Conservation (phyloP, 2,329 filamentous ascomycete species). For the Clonostachys sp. region DNA sequence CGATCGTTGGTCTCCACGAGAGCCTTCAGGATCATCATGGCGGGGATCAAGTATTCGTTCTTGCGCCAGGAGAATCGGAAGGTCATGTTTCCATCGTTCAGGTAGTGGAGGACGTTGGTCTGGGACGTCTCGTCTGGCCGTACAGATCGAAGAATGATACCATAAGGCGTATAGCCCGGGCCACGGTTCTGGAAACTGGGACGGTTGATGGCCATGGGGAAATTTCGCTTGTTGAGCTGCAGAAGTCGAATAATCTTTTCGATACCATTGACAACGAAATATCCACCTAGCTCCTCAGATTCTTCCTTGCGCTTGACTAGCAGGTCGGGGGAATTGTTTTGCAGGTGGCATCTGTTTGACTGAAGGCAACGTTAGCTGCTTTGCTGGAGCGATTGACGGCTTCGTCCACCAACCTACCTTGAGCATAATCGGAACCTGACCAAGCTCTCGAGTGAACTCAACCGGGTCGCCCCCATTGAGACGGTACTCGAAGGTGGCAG, state of each 20-base stretch:
- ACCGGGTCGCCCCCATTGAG: conserved; percentile 84
- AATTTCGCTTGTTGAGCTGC: conserved; percentile 86
- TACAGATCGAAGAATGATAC: conserved; percentile 87
- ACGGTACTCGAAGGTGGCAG: conserved; percentile 76
- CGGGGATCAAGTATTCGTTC: conserved; percentile 91
- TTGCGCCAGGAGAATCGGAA: conserved; percentile 98
- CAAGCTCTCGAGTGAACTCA: conserved; percentile 80
- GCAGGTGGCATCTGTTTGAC: conserved; percentile 88
- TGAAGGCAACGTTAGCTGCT: conserved; percentile 24
- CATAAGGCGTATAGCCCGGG: conserved; percentile 79
- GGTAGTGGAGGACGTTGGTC: conserved; percentile 94
- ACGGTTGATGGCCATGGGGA: conserved; percentile 89
- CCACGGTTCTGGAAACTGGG: conserved; percentile 88
- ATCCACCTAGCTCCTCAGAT: conserved; percentile 91
- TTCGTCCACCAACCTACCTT: conserved; percentile 51
- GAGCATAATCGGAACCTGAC: conserved; percentile 89
- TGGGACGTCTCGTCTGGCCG: conserved; percentile 97
- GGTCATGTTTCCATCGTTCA: conserved; percentile 92
- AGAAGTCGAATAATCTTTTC: conserved; percentile 95
- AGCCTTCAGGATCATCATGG: conserved; percentile 95
- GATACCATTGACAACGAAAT: conserved; percentile 96
- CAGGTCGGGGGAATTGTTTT: conserved; percentile 76
- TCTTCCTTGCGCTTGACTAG: conserved; percentile 89
- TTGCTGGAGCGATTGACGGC: too few relatives aligned
- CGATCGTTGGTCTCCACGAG: conserved; percentile 93